A percentile compares a stretch with the other conserved stretches of the same genome.
phyloP scores from a whole-genome alignment of 352 stramenopile species.

The Phytophthora cajani region DNA sequence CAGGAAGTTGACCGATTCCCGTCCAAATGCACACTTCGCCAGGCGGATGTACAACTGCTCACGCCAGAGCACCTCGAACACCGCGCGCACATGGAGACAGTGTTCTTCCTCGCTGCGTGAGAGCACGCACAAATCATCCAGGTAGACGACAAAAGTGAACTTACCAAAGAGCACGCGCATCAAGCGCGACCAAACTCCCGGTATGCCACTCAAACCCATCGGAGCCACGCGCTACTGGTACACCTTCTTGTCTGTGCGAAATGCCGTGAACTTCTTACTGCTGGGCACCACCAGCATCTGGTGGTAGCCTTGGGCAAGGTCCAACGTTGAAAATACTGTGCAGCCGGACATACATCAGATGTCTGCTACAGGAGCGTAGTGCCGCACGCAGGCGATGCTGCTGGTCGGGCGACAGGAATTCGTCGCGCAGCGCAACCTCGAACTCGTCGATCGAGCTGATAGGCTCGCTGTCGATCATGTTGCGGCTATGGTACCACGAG shows the following conservation, averaged over 20 bases:
- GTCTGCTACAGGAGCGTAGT: too few relatives aligned
- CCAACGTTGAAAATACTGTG: neutral
- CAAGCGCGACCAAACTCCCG: neutral
- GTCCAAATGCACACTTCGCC: conserved; percentile 37
- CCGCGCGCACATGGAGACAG: neutral
- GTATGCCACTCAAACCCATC: neutral
- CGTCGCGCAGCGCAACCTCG: neutral
- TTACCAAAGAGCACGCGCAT: neutral
- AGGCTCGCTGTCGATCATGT: neutral
- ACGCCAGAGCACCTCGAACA: conserved; percentile 32
- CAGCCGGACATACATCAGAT: neutral
- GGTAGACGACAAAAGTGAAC: neutral
- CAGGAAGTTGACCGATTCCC: conserved; percentile 25
- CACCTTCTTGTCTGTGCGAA: neutral
- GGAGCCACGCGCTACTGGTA: neutral
- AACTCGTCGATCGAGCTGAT: neutral
- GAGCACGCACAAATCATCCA: neutral
- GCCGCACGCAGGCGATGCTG: neutral
- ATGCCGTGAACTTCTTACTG: neutral
- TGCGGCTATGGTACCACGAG: neutral
- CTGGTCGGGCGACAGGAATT: neutral
- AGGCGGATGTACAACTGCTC: conserved; percentile 29
- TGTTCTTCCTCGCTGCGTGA: neutral
- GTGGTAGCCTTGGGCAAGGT: neutral
- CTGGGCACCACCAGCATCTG: neutral